Base-by-base conservation (phyloP, 768 basidiomycete genomes). In the Lentinula boryana region DNA sequence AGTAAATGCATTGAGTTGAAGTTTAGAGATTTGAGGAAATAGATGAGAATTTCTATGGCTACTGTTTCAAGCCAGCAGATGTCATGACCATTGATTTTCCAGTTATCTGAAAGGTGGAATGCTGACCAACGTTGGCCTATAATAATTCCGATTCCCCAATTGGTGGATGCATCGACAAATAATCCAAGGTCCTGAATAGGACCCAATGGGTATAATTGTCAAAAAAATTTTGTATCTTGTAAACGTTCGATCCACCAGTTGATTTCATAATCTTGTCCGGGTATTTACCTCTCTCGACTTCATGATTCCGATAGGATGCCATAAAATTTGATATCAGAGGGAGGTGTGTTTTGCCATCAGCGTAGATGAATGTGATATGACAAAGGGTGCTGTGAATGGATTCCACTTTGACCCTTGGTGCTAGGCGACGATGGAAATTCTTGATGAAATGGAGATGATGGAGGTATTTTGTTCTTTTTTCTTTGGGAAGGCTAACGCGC, bases 281-380 rank as follows among this genome's bases (percentile, higher is more conserved):
- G 70, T 64, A 61, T 60, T 35, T 33, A 3, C 51, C 51, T 15
- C 10, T 6, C 5, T 7, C 12, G 5, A 6, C 60, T 2, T 58
- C 18, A 41, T 67, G 63, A 8, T 57, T 63, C 7, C 58, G 27
- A 65, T 73, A 75, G 2, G 62, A 43, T 2, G 69, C 56, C 9
- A 69, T 40, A 55, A 71, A 72, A n/a, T 62, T 61, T 5, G 66
- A 73, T 0, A 76, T 36, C 3, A 57, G 61, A 5, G 72, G 56
- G 2, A 76, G 68, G 52, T 63, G 64, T 1, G 73, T 64, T 0
- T 65, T 54, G 5, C 75, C 72, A 1, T 60, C 58, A 0, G 58
- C 55, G 52, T 72, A 69, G 4, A 75, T 69, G 41, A 74, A 75
- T 2, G 71, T 49, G 27, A 71, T 64, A 50, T 77, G 75, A 4